Evolutionary conservation across 2,329 filamentous ascomycete genomes (phyloP).

Genomic region (Tolypocladium nubicola): DNA sequence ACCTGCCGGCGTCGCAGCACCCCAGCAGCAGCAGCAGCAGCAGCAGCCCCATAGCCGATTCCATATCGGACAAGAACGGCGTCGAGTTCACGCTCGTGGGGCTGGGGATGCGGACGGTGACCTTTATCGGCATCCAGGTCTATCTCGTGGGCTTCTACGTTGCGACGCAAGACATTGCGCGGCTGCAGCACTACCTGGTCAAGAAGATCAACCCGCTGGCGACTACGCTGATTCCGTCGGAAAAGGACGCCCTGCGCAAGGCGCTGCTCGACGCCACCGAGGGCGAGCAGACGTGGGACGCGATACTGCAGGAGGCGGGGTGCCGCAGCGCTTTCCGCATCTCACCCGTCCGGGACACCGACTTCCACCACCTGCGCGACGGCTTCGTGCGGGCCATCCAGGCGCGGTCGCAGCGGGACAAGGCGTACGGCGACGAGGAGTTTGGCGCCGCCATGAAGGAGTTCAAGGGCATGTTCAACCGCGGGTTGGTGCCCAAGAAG

Average conservation of each 20-base stretch:
- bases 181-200: slow-evolving; percentile 69
- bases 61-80: slow-evolving; percentile 27
- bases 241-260: slow-evolving; percentile 63
- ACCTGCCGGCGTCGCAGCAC: slow-evolving; percentile 23
- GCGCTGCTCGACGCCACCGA: slow-evolving; percentile 58
- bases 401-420: slow-evolving; percentile 51
- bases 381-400: slow-evolving; percentile 83
- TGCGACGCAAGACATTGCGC: slow-evolving; percentile 68
- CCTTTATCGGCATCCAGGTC: slow-evolving; percentile 81
- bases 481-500: slow-evolving; percentile 69
- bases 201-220: slow-evolving; percentile 66
- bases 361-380: slow-evolving; percentile 86
- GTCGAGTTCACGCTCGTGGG: slow-evolving; percentile 82
- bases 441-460: slow-evolving; percentile 67
- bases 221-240: slow-evolving; percentile 70
- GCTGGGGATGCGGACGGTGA: slow-evolving; percentile 79
- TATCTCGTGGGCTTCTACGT: slow-evolving; percentile 94
- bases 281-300: slow-evolving; percentile 65
- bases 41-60: slow-evolving; percentile 23
- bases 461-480: slow-evolving; percentile 75
- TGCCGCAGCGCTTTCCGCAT: slow-evolving; percentile 75
- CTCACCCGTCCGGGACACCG: slow-evolving; percentile 84
- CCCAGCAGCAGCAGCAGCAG: not conserved
- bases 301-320: slow-evolving; percentile 53
- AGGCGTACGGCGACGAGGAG: slow-evolving; percentile 53